Evolutionary conservation across 2,329 filamentous ascomycete species (phyloP).

Genomic region (Penicillium sclerotiorum): DNA sequence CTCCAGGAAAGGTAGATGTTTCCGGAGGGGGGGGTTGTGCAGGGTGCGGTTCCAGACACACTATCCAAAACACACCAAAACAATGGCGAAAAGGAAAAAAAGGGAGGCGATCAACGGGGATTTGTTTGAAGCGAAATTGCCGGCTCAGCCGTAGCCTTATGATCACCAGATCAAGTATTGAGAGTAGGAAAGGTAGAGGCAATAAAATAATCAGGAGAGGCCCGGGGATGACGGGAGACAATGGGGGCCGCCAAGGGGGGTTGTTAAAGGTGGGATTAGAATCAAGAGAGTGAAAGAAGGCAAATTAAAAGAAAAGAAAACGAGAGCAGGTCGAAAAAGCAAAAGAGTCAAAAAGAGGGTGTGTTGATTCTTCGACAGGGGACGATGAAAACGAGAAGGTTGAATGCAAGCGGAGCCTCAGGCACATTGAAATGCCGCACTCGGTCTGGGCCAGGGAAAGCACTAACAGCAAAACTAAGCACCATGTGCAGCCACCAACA

Average conservation of each 20-base stretch:
- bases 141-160: constrained; percentile 29
- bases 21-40: constrained; percentile 4
- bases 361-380: constrained; percentile 11
- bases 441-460: too few relatives aligned
- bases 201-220: constrained; percentile 22
- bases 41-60: constrained; percentile 5
- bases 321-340: constrained; percentile 13
- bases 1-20: constrained; percentile 2
- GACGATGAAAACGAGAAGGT: constrained; percentile 14
- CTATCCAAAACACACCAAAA: constrained; percentile 7
- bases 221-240: constrained; percentile 9
- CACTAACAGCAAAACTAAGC: too few relatives aligned
- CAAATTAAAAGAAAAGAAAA: constrained; percentile 6
- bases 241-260: constrained; percentile 10
- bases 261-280: not conserved
- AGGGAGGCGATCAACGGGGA: constrained; percentile 16
- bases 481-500: too few relatives aligned
- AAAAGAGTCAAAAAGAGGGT: constrained; percentile 17
- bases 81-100: constrained; percentile 1
- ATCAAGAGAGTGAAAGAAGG: constrained; percentile 3
- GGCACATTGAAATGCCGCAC: constrained; percentile 19
- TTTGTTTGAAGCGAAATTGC: constrained; percentile 16
- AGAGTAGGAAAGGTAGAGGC: not conserved
- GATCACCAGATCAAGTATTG: constrained; percentile 26
- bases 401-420: constrained; percentile 27